A percentile compares a stretch with the other conserved stretches of the same genome.
Conservation (phyloP, 371 early-diverging fungal species). For the Synchytrium microbalum region DNA sequence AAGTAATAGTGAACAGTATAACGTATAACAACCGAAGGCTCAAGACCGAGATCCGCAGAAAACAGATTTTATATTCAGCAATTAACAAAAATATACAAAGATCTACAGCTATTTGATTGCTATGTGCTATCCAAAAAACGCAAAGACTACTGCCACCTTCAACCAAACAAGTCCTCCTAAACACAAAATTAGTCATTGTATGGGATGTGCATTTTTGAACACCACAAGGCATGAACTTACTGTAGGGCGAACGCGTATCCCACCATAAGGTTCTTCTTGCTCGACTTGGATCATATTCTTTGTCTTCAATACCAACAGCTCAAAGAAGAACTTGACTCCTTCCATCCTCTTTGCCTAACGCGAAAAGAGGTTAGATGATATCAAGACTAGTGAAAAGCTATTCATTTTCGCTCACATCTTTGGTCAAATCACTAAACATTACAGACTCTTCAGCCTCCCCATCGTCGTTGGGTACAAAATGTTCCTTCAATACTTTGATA, state of each 20-base stretch:
- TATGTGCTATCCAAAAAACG: no score
- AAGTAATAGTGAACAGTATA: no score
- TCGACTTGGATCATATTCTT: slow-evolving; percentile 74
- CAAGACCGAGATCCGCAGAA: no score
- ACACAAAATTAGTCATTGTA: no score
- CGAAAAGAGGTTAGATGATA: slow-evolving; percentile 17
- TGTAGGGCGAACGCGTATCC: slow-evolving; percentile 54
- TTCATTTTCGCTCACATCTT: slow-evolving; percentile 9
- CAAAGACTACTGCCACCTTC: no score
- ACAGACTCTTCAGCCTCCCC: slow-evolving; percentile 10
- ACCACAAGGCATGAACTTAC: no score
- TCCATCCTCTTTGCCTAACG: slow-evolving; percentile 42
- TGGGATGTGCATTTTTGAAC: no score
- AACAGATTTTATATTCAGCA: no score
- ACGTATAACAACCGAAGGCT: no score
- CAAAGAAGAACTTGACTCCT: slow-evolving; percentile 83
- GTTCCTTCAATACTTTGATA: slow-evolving; percentile 19
- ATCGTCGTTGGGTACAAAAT: slow-evolving; percentile 22
- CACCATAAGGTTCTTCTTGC: slow-evolving; percentile 75
- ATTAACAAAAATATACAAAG: no score
- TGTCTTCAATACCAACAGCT: slow-evolving; percentile 80
- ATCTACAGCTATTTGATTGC: no score
- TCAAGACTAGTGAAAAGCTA: slow-evolving; percentile 9
- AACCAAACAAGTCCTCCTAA: no score
- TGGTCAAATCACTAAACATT: slow-evolving; percentile 10